Evolutionary conservation across 495 filamentous ascomycete genomes (phyloP), one percentile per base, ranked within the genome.

Genomic region (Hyaloscypha finlandica): DNA sequence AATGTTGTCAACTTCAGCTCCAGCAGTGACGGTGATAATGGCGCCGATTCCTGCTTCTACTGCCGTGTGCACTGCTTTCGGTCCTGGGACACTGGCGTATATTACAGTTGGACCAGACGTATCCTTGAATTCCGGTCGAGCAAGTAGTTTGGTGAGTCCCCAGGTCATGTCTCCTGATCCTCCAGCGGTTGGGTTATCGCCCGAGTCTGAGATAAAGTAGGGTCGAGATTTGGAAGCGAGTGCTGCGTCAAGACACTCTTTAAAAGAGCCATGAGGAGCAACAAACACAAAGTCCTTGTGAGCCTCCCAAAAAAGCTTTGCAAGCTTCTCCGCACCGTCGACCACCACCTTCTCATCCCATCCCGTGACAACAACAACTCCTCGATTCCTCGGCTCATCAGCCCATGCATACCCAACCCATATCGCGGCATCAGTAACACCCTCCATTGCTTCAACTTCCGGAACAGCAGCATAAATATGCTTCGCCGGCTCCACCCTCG

Each of bases 341-440:
- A 69, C 55, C 12, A 82, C 74, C 2, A 74, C 76, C 4, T 71
- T 66, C 48, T 77, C 64, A 30, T 82, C 73, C 82, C 81, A 84
- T 4, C 85, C 85, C 0, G 84, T 86, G 3, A 83, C 83, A 8
- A 85, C 78, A 6, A 86, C 78, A 5, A 72, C 81, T 0, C 83
- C 85, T 14, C 81, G 78, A 57, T 86, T 86, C 31, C 85, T 80
- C 25, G 81, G 81, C 67, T 86, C 84, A 66, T 87, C 85, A 6
- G 85, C 85, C 84, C 84, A 87, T 4, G 84, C 80, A 71, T 87
- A 87, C 2, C 85, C 85, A 12, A 87, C 83, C 85, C 84, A 87
- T 16, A 87, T 81, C 0, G 81, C 82, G 1, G 83, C 85, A 72
- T 87, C 85, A 19, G 86, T 70, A 2, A 86, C 73, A 3, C 77